Conservation (phyloP, 345 rosid species). For the Stellera chamaejasme region DNA sequence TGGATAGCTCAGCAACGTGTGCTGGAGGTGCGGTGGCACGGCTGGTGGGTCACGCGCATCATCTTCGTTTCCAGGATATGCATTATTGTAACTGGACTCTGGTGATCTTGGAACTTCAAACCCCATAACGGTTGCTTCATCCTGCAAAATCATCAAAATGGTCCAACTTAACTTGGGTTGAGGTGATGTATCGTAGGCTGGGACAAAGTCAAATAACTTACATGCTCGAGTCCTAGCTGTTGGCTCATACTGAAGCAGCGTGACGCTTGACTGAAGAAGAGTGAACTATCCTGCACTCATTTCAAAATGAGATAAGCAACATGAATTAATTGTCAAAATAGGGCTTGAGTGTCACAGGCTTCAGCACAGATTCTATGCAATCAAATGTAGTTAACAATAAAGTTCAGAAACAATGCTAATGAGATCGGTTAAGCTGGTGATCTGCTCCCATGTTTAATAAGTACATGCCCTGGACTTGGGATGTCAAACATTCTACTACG, state of each 20-base stretch:
- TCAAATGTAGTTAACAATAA: not conserved
- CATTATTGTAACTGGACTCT: constrained; percentile 81
- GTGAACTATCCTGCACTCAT: constrained; percentile 1
- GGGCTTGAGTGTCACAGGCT: not conserved
- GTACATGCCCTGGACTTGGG: no score
- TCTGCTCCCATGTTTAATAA: no score
- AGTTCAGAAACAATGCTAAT: no score
- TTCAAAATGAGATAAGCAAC: constrained; percentile 5
- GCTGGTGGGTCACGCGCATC: constrained; percentile 87
- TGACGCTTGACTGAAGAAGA: constrained; percentile 15
- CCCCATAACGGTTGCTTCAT: constrained; percentile 68
- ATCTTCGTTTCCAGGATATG: constrained; percentile 52
- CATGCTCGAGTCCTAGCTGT: constrained; percentile 34
- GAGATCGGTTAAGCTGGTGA: no score
- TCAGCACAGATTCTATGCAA: not conserved
- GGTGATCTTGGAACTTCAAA: constrained; percentile 91
- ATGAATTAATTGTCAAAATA: not conserved
- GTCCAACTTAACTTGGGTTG: constrained; percentile 8
- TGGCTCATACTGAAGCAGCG: constrained; percentile 46
- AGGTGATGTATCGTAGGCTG: not conserved
- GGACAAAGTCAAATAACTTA: constrained; percentile 30
- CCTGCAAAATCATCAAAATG: constrained; percentile 34
- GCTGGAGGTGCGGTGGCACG: constrained; percentile 74
- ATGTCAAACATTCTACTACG: no score
- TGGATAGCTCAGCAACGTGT: constrained; percentile 46